These are phyloP conservation scores for Umbellularia californica DNA, from an alignment of 164 flowering plant genomes.

Conservation along the genomic window DNA sequence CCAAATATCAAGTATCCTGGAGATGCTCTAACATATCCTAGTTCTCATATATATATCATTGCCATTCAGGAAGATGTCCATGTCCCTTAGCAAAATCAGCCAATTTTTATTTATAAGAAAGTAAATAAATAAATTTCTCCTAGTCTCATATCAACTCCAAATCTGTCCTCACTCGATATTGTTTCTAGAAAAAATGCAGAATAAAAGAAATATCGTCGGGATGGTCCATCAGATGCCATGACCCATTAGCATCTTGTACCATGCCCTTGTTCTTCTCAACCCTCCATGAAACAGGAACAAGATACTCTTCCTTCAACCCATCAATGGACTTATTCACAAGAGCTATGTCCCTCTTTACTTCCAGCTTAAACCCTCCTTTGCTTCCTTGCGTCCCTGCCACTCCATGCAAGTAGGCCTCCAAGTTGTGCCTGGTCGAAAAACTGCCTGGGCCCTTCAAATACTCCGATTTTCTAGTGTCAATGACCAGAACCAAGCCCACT, in stretches of 20 bases:
- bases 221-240: constrained; percentile 74
- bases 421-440: constrained; percentile 44
- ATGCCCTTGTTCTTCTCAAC: constrained; percentile 60
- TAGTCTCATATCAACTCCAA: no score
- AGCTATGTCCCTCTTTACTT: constrained; percentile 51
- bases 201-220: constrained; percentile 21
- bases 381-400: constrained; percentile 78
- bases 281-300: constrained; percentile 68
- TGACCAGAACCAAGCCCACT: constrained; percentile 53
- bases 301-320: constrained; percentile 54
- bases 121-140: no score
- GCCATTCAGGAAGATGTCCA: no score
- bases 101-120: no score
- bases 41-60: no score
- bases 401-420: constrained; percentile 80
- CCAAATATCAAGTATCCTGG: no score
- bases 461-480: constrained; percentile 58
- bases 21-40: no score
- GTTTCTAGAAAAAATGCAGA: no score
- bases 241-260: constrained; percentile 66
- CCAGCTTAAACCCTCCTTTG: constrained; percentile 52
- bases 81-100: no score
- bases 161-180: no score
- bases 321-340: constrained; percentile 56
- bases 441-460: constrained; percentile 61